Evolutionary conservation across 306 rosid species (phyloP).

Genomic region (Astragalus glycyphyllos): DNA sequence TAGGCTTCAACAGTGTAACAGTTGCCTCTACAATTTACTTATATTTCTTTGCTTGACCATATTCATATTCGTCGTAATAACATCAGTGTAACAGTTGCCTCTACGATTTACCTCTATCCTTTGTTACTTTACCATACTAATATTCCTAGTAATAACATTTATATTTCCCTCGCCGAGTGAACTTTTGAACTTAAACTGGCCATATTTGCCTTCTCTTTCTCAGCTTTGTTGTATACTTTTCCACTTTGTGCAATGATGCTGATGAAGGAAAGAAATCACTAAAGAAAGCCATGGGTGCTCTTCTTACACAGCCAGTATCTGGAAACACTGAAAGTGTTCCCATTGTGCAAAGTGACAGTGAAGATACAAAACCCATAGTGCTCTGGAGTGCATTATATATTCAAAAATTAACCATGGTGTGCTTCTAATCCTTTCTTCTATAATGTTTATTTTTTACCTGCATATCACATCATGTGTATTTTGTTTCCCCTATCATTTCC

Average conservation of each 20-base stretch:
- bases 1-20: conserved; percentile 18
- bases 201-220: conserved; percentile 37
- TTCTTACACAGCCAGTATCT: conserved; percentile 56
- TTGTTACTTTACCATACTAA: background rate
- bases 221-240: conserved; percentile 80
- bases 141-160: conserved; percentile 21
- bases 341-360: conserved; percentile 50
- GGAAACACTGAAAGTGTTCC: conserved; percentile 61
- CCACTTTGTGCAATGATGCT: conserved; percentile 71
- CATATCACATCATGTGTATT: conserved; percentile 3
- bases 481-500: conserved; percentile 21
- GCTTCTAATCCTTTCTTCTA: conserved; percentile 47
- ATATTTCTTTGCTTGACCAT: background rate
- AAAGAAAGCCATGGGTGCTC: conserved; percentile 66
- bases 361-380: conserved; percentile 58
- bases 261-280: conserved; percentile 70
- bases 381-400: conserved; percentile 83
- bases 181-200: conserved; percentile 45
- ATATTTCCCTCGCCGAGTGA: conserved; percentile 18
- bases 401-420: conserved; percentile 70
- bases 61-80: conserved; percentile 24
- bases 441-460: conserved; percentile 37
- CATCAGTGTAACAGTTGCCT: background rate
- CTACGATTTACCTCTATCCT: background rate
- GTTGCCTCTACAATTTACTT: background rate